Evolutionary conservation across 2,329 filamentous ascomycete species (phyloP), one percentile per base, ranked within the genome.

Genomic region (Verticillium dahliae): DNA sequence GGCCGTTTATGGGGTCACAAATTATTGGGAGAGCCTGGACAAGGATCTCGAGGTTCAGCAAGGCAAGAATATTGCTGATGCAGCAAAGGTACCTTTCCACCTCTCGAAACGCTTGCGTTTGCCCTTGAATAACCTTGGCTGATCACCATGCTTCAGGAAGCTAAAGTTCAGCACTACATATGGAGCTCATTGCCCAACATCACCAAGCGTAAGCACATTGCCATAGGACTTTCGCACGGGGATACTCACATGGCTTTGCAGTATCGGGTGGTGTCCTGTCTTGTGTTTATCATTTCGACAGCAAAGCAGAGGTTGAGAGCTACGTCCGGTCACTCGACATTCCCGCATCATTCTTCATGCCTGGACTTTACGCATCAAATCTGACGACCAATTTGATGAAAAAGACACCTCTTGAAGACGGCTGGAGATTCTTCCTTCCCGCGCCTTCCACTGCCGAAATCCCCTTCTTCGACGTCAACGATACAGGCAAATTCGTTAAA

Each of bases 281-380:
- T 3, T 66, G 75, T 18, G 77, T 81, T 6, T 63, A 72, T 57
- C 79, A 82, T 62, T 88, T 88, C 62, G 85, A 87, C 66, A 74
- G 72, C 62, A 88, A 88, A 69, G 81, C 82, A 34, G 71, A 80
- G 37, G 78, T 83, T 13, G 84, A 86, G 65, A 63, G 75, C n/a
- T 85, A 87, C 65, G 84, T 87, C 61, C 80, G 81, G 11, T 61
- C 67, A 0, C 71, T 80, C 2, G 77, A 76, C 0, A 70, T 87
- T 2, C 77, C 78, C 1, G 76, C 75, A 11, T 79, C 83, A 0
- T 86, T 85, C 68, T 79, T 82, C 62, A 71, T 78, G 2, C 79
- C 81, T 0, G 85, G 77, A 0, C 75, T 74, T 37, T 88, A 85
- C 67, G 85, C 86, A 80, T 77, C 80, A 62, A 85, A 85, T 63